Conservation (phyloP, 1,284 basidiomycete genomes). For the Mycosarcoma maydis region DNA sequence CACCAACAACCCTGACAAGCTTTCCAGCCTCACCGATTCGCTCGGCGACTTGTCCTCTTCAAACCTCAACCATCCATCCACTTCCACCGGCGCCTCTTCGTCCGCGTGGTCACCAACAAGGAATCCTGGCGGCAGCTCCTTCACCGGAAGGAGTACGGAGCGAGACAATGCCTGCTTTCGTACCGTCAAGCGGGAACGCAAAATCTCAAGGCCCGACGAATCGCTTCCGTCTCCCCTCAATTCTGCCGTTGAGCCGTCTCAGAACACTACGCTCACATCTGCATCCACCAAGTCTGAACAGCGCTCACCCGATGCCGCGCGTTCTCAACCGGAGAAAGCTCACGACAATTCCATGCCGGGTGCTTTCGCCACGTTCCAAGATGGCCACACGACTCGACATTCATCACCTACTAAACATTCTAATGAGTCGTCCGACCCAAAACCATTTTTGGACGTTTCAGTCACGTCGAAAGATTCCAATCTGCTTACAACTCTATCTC, state of each 20-base stretch:
- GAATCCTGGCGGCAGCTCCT: conserved; percentile 29
- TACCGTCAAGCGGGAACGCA: conserved; percentile 33
- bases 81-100: not conserved
- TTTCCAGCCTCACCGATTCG: conserved; percentile 33
- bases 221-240: not conserved
- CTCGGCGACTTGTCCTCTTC: conserved; percentile 34
- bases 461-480: conserved; percentile 21
- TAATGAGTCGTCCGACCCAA: not conserved
- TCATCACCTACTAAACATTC: not conserved
- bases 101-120: conserved; percentile 15
- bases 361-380: conserved; percentile 9
- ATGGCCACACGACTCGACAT: not conserved
- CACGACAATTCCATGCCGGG: conserved; percentile 26
- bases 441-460: conserved; percentile 8
- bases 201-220: conserved; percentile 10
- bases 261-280: not conserved
- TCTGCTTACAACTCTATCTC: conserved; percentile 48
- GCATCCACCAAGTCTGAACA: not conserved
- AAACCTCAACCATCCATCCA: conserved; percentile 4
- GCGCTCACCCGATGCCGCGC: not conserved
- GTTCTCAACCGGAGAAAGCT: not conserved
- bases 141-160: conserved; percentile 48
- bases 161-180: conserved; percentile 54
- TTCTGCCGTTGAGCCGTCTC: not conserved
- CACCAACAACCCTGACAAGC: conserved; percentile 10